Base-by-base conservation (phyloP, 1,284 basidiomycete genomes). In the Exsudoporus floridanus region DNA sequence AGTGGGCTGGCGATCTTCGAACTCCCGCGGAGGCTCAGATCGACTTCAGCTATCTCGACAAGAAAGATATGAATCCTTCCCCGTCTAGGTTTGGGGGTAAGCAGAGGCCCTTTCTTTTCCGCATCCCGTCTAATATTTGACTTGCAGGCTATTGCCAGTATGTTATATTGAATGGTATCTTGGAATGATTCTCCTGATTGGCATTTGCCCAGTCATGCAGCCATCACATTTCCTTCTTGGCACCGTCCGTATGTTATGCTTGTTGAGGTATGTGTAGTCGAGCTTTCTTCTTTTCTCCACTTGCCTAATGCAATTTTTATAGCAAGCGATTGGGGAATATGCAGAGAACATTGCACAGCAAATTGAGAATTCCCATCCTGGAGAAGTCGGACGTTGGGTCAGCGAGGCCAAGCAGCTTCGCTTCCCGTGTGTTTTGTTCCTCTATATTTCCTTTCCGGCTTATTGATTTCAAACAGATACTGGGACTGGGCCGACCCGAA, bases 181-280 rank as follows among this genome's bases (percentile, higher is more conserved):
- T 19, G 2, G 5, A 21, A 23, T 8, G 7, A 18, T 7, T 7
- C 16, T 33, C 23, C 39, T 51, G 9, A 39, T 37, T 7, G 5
- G 3, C 3, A 8, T 34, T 36, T 49, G 27, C 54, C 14, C 34
- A 64, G 62, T 38, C 62, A 64, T 40, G 49, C 53, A 12, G 50
- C 52, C 6, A 31, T 67, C 36, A 53, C 63, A 21, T 64, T 64
- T 31, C 52, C 61, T 27, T 44, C 63, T 39, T 64, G 65, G 65
- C 63, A 64, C 30, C 65, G 65, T 10, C 63, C 65, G 19, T 67
- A 64, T 38, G 25, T 67, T 5, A 53, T 64, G 61, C 56, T 67
- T n/a, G 34, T 67, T n/a, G 63, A 64, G 43, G 63, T 67, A 36
- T 7, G 49, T 41, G 14, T 8, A 41, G 18, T 4, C 2, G 9